Percentiles rank a stretch among this genome's conserved stretches.
phyloP scores from a whole-genome alignment of 2,329 filamentous ascomycete species.

The Zymoseptoria crescenta region DNA sequence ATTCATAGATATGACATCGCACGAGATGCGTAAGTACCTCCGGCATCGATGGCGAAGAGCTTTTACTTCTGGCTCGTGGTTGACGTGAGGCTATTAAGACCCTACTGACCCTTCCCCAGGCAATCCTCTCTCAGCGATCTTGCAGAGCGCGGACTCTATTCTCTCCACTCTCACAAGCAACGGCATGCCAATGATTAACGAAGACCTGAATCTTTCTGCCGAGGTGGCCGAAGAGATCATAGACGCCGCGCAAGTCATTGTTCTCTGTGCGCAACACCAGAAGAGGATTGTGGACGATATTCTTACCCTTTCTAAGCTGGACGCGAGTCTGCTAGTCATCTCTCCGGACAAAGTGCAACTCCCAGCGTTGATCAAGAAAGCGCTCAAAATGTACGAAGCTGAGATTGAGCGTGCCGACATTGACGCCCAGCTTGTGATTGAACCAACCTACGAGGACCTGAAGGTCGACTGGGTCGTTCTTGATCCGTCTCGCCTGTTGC shows the following conservation, averaged over 20 bases:
- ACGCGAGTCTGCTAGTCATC: slow-evolving; percentile 37
- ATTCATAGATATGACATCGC: slow-evolving; percentile 34
- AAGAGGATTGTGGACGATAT: slow-evolving; percentile 44
- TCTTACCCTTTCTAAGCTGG: slow-evolving; percentile 39
- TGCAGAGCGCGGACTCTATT: slow-evolving; percentile 40
- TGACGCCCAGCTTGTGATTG: slow-evolving; percentile 22
- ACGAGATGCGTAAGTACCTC: slow-evolving; percentile 29
- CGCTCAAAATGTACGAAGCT: slow-evolving; percentile 28
- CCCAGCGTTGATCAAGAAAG: slow-evolving; percentile 28
- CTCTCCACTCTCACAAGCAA: slow-evolving; percentile 24
- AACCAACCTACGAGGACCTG: slow-evolving; percentile 31
- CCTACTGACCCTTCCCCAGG: slow-evolving; percentile 6
- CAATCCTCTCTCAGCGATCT: slow-evolving; percentile 38
- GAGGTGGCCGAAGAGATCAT: slow-evolving; percentile 18
- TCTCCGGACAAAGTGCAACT: slow-evolving; percentile 35
- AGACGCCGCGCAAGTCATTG: slow-evolving; percentile 34
- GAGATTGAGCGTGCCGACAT: slow-evolving; percentile 25
- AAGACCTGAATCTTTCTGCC: slow-evolving; percentile 20
- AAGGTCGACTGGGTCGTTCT: slow-evolving; percentile 34
- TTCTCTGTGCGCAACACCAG: slow-evolving; percentile 40
- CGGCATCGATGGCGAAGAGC: not conserved
- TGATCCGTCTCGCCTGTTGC: slow-evolving; percentile 37
- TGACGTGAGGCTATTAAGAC: too few species aligned
- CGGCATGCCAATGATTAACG: slow-evolving; percentile 13
- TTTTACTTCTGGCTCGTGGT: not conserved